Evolutionary conservation across 1,139 yeast species (phyloP).

Genomic region (Ogataea hybrid): DNA sequence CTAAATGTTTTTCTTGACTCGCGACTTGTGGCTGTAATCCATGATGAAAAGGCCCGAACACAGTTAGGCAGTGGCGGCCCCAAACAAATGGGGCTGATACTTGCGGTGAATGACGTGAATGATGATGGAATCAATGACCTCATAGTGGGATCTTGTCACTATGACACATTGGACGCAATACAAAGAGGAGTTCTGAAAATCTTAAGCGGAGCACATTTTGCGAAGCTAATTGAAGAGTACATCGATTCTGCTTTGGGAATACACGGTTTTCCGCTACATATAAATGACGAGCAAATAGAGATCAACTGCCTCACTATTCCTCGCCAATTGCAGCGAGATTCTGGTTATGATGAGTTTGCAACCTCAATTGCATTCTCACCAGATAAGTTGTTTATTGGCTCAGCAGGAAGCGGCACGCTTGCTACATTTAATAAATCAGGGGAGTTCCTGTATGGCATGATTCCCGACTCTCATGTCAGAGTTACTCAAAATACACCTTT

Average conservation of each 20-base stretch:
- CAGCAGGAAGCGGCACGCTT: slow-evolving; percentile 36
- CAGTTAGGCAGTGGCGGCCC: slow-evolving; percentile 38
- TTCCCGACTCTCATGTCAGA: no score
- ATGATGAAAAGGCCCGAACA: slow-evolving; percentile 15
- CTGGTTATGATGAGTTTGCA: slow-evolving; percentile 40
- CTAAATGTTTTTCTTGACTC: slow-evolving; percentile 20
- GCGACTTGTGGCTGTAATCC: slow-evolving; percentile 18
- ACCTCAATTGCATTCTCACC: slow-evolving; percentile 29
- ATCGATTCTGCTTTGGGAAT: neutral
- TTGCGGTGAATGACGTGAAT: slow-evolving; percentile 35
- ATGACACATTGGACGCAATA: slow-evolving; percentile 29
- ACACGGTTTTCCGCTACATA: slow-evolving; percentile 4
- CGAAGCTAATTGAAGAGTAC: neutral
- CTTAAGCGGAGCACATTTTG: slow-evolving; percentile 35
- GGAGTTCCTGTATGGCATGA: no score
- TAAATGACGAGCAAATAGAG: slow-evolving; percentile 17
- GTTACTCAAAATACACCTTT: slow-evolving; percentile 16
- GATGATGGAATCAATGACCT: slow-evolving; percentile 41
- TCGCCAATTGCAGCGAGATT: slow-evolving; percentile 11
- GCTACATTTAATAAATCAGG: slow-evolving; percentile 29
- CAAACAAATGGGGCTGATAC: slow-evolving; percentile 35
- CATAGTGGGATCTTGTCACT: slow-evolving; percentile 42
- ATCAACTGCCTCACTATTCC: slow-evolving; percentile 25
- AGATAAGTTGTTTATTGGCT: slow-evolving; percentile 30
- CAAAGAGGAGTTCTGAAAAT: slow-evolving; percentile 44